Evolutionary conservation across 2,329 filamentous ascomycete genomes (phyloP).

Genomic region (Malbranchea zuffiana): DNA sequence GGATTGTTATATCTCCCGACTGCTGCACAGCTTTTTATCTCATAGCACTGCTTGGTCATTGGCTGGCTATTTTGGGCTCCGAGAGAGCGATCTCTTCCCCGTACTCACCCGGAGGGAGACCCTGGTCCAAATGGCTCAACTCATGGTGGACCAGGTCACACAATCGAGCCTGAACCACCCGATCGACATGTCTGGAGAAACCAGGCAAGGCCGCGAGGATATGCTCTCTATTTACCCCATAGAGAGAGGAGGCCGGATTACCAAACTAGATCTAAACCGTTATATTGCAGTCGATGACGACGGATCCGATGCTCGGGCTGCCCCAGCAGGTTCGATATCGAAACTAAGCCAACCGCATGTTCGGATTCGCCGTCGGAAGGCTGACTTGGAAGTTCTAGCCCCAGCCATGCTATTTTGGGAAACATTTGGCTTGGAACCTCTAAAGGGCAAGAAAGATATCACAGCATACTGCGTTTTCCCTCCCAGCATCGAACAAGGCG

Average conservation of each 20-base stretch:
- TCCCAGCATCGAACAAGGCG: conserved; percentile 35
- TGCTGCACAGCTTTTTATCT: conserved; percentile 24
- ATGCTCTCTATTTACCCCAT: background rate
- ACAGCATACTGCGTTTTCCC: conserved; percentile 48
- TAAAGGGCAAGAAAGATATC: conserved; percentile 47
- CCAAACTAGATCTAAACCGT: conserved; percentile 27
- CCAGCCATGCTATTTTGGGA: conserved; percentile 52
- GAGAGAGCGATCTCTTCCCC: conserved; percentile 24
- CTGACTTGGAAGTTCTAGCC: conserved; percentile 45
- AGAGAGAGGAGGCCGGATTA: conserved; percentile 4
- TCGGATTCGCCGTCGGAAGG: conserved; percentile 43
- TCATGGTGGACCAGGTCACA: conserved; percentile 34
- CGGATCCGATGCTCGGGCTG: conserved; percentile 11
- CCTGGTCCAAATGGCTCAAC: conserved; percentile 30
- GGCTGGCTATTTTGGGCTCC: conserved; percentile 30
- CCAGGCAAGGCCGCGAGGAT: background rate
- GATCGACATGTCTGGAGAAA: conserved; percentile 17
- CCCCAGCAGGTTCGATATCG: conserved; percentile 25
- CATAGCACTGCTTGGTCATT: conserved; percentile 32
- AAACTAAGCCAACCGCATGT: conserved; percentile 43
- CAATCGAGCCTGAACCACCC: conserved; percentile 35
- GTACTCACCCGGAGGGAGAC: conserved; percentile 27
- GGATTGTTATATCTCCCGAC: background rate
- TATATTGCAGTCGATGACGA: conserved; percentile 23
- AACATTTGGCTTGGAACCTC: conserved; percentile 47